Percentiles rank a stretch among this genome's conserved stretches.
Evolutionary conservation across 2,329 filamentous ascomycete species (phyloP).

Genomic region (Cladosporium sp.): DNA sequence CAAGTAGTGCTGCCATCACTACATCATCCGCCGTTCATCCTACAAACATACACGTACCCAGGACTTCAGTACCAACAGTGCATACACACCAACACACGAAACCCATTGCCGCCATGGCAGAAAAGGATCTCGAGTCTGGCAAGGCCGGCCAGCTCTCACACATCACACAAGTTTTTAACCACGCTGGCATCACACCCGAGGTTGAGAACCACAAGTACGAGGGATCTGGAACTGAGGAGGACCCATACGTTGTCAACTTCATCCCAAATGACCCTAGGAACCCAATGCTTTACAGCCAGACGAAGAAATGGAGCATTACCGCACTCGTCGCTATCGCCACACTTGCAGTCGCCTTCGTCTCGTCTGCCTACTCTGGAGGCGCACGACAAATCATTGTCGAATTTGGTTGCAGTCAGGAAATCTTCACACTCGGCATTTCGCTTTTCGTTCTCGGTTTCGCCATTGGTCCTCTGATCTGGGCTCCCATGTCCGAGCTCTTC

Average conservation of each 20-base stretch:
- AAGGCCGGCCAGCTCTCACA: constrained; percentile 30
- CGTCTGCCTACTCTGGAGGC: constrained; percentile 65
- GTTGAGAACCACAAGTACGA: constrained; percentile 37
- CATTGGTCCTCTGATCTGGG: constrained; percentile 58
- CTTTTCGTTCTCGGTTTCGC: constrained; percentile 64
- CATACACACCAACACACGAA: neutral
- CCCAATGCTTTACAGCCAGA: constrained; percentile 58
- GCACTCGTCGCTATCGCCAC: constrained; percentile 65
- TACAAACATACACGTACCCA: neutral
- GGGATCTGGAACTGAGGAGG: constrained; percentile 60
- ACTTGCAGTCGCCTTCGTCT: constrained; percentile 68
- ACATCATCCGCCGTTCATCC: neutral
- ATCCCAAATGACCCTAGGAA: constrained; percentile 67
- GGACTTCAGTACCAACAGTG: neutral
- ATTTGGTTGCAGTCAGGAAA: constrained; percentile 54
- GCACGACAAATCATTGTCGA: constrained; percentile 54
- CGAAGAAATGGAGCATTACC: constrained; percentile 67
- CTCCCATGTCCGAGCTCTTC: constrained; percentile 61
- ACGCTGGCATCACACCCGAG: constrained; percentile 37
- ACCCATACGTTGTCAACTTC: constrained; percentile 68
- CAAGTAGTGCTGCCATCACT: neutral
- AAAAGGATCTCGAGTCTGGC: constrained; percentile 36
- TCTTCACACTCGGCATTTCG: constrained; percentile 63
- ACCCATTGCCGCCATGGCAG: constrained; percentile 24
- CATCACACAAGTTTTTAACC: constrained; percentile 35